Percentiles rank a stretch among this genome's conserved stretches.
phyloP scores from a whole-genome alignment of 208 protist genomes.

The Balamuthia mandrillaris region DNA sequence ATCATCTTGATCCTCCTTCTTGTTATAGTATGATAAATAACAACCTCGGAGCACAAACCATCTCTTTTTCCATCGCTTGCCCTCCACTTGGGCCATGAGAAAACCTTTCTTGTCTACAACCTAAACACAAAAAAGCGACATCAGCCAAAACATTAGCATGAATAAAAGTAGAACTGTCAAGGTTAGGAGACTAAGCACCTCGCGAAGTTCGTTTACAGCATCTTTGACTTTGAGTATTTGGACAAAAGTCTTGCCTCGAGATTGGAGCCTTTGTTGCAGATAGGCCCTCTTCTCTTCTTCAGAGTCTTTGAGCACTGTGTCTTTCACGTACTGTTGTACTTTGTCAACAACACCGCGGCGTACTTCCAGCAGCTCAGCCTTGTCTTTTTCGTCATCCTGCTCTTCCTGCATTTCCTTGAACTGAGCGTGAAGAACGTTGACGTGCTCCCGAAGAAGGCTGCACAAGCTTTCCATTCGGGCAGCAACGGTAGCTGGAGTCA shows the following conservation, averaged over 20 bases:
- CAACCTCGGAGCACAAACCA: slow-evolving; percentile 2
- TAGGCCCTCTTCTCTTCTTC: not conserved
- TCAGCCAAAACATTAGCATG: not conserved
- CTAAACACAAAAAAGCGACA: not conserved
- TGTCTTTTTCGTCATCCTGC: not conserved
- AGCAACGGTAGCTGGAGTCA: too few species aligned
- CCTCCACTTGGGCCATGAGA: slow-evolving; percentile 2
- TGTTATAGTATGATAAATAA: not conserved
- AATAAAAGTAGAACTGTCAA: too few species aligned
- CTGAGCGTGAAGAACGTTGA: not conserved
- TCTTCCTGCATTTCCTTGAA: slow-evolving; percentile 11
- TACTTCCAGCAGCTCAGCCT: not conserved
- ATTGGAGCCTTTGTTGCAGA: too few species aligned
- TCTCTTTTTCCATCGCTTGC: slow-evolving; percentile 16
- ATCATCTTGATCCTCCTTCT: slow-evolving; percentile 12
- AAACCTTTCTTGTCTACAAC: not conserved
- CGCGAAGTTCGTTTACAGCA: not conserved
- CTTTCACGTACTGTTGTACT: not conserved
- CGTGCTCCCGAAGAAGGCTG: not conserved
- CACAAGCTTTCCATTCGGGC: too few species aligned
- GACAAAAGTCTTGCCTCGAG: not conserved
- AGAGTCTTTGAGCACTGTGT: not conserved
- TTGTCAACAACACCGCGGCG: not conserved
- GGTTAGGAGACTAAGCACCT: too few species aligned
- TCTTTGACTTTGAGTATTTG: not conserved